Percentiles rank a stretch among this genome's conserved stretches.
These are phyloP conservation scores for Deakozyma indianensis DNA, from an alignment of 805 yeast species.

Conservation along the genomic window DNA sequence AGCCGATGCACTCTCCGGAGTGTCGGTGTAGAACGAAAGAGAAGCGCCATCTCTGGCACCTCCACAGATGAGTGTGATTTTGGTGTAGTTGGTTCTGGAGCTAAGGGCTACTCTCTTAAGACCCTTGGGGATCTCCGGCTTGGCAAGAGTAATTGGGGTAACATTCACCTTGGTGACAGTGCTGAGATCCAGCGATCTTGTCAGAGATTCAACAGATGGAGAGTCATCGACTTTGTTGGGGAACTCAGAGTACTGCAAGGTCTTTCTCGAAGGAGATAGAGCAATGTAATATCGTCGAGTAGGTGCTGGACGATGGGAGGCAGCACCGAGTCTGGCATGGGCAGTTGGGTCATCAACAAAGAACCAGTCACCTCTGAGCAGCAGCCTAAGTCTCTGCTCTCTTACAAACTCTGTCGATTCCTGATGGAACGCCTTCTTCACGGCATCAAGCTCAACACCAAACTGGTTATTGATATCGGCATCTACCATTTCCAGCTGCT, in stretches of 20 bases:
- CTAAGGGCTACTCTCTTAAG: constrained; percentile 38
- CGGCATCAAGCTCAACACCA: constrained; percentile 30
- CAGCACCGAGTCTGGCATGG: constrained; percentile 5
- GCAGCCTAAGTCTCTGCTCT: constrained; percentile 57
- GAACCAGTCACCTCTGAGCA: constrained; percentile 75
- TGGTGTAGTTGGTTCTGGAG: constrained; percentile 44
- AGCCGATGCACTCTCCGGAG: constrained; percentile 48
- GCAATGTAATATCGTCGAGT: constrained; percentile 39
- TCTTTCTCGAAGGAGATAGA: constrained; percentile 52
- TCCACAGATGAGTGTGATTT: constrained; percentile 35
- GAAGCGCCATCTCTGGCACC: constrained; percentile 23
- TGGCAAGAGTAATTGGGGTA: constrained; percentile 29
- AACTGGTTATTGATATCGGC: constrained; percentile 27
- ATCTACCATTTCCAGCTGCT: constrained; percentile 31
- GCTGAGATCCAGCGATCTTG: constrained; percentile 13
- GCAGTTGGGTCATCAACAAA: constrained; percentile 39
- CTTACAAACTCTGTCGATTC: constrained; percentile 60
- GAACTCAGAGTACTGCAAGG: constrained; percentile 47
- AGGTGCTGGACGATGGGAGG: background rate
- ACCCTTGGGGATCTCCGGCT: constrained; percentile 15
- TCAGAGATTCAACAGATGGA: constrained; percentile 35
- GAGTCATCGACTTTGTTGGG: constrained; percentile 28
- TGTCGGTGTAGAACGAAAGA: constrained; percentile 54
- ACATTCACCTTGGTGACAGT: constrained; percentile 31
- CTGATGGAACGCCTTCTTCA: constrained; percentile 33